Evolutionary conservation across 331 rosid species (phyloP), one percentile per base, ranked within the genome.

Genomic region (Quercus lobata): DNA sequence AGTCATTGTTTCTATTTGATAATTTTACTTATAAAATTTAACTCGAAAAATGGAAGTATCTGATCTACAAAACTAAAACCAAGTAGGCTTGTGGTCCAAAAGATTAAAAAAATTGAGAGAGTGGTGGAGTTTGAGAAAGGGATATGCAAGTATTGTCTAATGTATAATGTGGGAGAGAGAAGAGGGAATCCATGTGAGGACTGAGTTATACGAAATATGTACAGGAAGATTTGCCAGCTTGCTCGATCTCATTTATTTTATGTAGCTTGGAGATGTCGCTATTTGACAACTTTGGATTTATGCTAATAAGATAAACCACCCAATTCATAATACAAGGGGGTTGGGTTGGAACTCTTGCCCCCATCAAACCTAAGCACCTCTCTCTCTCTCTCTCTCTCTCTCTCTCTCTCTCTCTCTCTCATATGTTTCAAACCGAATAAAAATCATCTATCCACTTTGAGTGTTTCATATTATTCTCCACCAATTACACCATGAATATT

Each of bases 151-250:
- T 72, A 75, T 69, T 83, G 86, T 87, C 44, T 78, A 81, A 61
- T 79, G 77, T 60, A 19, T 78, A 62, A 62, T 32, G 54, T 73
- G 79, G 83, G 83, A 79, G 71, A 76, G 68, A 79, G 27, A 37
- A 68, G 81, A 82, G 77, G 84, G 88, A 82, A 84, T 89, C 91
- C 93, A 91, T 84, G 93, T 87, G 93, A 89, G 74, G 77, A 80
- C 68, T 73, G 84, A 83, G 66, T 79, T 68, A 81, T 78, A 54
- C 63, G 61, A 77, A 66, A 84, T 76, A 54, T 75, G 70, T 82
- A 84, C 77, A 80, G 78, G 81, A 85, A 80, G 86, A 91, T 83
- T 79, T 84, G 93, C 88, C 91, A 91, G 96, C 89, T 80, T 78
- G 85, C 83, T 78, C 29, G 29, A 27, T 27, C 75, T 82, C 74